phyloP scores from a whole-genome alignment of 78 protist genomes.

The Emiliania huxleyi region DNA sequence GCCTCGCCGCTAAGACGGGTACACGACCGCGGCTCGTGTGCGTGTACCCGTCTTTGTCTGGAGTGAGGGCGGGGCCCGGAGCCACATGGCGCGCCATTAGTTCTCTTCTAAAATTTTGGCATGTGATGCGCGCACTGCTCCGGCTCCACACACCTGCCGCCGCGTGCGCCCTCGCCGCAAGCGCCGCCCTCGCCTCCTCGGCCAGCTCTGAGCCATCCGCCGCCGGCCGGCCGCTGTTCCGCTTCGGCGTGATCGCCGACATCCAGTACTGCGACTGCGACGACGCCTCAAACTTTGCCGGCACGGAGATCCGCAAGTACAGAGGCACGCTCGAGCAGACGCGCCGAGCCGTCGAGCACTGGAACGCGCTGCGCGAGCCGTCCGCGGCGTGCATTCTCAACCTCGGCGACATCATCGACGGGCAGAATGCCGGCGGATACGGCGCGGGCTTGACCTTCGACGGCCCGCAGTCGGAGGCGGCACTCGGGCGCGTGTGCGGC shows the following conservation, averaged over 20 bases:
- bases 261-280: constrained; percentile 33
- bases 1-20: too few relatives aligned
- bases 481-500: background rate
- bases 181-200: too few relatives aligned
- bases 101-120: too few relatives aligned
- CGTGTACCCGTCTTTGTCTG: too few relatives aligned
- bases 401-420: constrained; percentile 44
- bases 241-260: constrained; percentile 49
- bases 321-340: background rate
- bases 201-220: too few relatives aligned
- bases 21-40: too few relatives aligned
- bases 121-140: too few relatives aligned
- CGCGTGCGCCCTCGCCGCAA: too few relatives aligned
- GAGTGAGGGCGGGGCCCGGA: too few relatives aligned
- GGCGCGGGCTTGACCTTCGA: background rate
- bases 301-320: background rate
- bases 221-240: too few relatives aligned
- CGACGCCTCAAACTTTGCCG: background rate
- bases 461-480: background rate
- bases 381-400: background rate
- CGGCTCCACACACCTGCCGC: too few relatives aligned
- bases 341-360: background rate
- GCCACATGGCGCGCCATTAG: too few relatives aligned
- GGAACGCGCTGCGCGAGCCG: background rate
- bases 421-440: background rate